A percentile compares a stretch with the other conserved stretches of the same genome.
Conservation (phyloP, 2,329 filamentous ascomycete genomes). For the Fusarium sp. region DNA sequence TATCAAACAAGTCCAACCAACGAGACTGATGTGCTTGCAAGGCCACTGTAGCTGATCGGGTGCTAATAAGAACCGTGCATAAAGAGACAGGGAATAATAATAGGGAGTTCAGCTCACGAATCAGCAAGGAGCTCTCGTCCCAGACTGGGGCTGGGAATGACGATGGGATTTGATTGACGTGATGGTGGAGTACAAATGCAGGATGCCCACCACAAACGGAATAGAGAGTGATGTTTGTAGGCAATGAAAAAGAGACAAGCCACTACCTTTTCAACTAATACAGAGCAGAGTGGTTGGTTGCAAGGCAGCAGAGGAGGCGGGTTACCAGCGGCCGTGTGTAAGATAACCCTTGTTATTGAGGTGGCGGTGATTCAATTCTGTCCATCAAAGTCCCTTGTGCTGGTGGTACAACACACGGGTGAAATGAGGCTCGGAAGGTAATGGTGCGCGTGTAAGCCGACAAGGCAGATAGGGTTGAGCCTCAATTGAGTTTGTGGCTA, state of each 20-base stretch:
- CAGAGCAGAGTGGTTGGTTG: constrained; percentile 14
- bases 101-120: constrained; percentile 35
- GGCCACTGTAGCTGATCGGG: constrained; percentile 24
- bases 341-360: constrained; percentile 25
- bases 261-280: constrained; percentile 17
- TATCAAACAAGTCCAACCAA: constrained; percentile 13
- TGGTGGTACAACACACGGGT: constrained; percentile 15
- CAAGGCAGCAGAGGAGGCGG: constrained; percentile 9
- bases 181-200: constrained; percentile 41
- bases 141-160: constrained; percentile 44
- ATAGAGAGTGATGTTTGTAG: constrained; percentile 6
- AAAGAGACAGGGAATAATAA: constrained; percentile 27
- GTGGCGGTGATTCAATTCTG: constrained; percentile 21
- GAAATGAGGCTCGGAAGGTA: constrained; percentile 28
- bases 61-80: constrained; percentile 42
- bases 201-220: constrained; percentile 15
- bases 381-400: constrained; percentile 8
- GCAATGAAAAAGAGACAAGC: constrained; percentile 16
- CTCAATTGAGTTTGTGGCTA: constrained; percentile 5
- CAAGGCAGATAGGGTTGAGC: constrained; percentile 25
- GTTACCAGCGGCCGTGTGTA: constrained; percentile 22
- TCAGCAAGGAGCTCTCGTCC: constrained; percentile 35
- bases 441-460: constrained; percentile 24
- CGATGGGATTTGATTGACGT: constrained; percentile 46
- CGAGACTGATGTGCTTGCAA: constrained; percentile 22